Evolutionary conservation across 345 rosid species (phyloP).

Genomic region (Excoecaria cochinchinensis): DNA sequence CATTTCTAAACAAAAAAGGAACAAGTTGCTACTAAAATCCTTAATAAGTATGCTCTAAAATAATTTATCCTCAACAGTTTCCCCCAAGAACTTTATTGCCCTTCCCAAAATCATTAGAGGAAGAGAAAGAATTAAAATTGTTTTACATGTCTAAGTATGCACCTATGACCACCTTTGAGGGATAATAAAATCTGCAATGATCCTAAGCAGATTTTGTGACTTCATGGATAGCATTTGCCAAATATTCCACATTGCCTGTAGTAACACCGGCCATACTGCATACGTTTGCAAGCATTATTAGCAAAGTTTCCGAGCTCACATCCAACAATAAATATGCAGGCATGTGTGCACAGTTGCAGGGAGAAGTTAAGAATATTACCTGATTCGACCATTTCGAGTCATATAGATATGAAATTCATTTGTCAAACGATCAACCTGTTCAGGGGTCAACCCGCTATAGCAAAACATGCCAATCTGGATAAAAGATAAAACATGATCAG

Average conservation of each 20-base stretch:
- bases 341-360: not conserved
- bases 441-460: conserved; percentile 90
- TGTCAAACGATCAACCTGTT: conserved; percentile 80
- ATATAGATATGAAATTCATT: conserved; percentile 77
- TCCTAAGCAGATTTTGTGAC: conserved; percentile 56
- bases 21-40: too few relatives aligned
- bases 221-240: conserved; percentile 85
- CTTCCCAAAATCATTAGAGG: not conserved
- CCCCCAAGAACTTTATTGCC: not conserved
- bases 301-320: not conserved
- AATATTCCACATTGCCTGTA: conserved; percentile 70
- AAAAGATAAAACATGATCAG: conserved; percentile 6
- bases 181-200: not conserved
- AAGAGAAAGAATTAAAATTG: not conserved
- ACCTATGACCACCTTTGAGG: not conserved
- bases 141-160: not conserved
- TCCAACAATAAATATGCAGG: not conserved
- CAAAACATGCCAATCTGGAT: conserved; percentile 96
- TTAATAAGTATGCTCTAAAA: too few relatives aligned
- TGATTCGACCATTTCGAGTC: conserved; percentile 94
- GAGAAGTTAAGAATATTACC: conserved; percentile 34
- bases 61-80: too few relatives aligned
- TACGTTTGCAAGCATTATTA: conserved; percentile 4
- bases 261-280: conserved; percentile 98
- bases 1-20: not conserved